Conservation (phyloP, 2,329 filamentous ascomycete species). For the Parafenestella ontariensis region DNA sequence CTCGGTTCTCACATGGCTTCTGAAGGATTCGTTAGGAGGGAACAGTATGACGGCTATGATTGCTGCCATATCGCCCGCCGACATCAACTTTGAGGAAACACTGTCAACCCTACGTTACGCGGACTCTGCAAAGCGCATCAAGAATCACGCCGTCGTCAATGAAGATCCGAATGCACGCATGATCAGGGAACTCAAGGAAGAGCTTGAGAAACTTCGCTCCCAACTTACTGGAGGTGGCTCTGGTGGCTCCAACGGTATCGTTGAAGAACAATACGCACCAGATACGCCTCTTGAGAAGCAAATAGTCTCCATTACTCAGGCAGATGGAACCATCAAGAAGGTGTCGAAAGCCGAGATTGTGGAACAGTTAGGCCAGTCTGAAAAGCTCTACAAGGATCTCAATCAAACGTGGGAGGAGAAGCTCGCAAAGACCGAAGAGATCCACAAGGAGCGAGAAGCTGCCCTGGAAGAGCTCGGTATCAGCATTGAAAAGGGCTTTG, state of each 20-base stretch:
- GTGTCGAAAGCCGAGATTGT: slow-evolving; percentile 98
- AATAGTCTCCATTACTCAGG: slow-evolving; percentile 88
- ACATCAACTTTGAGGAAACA: slow-evolving; percentile 99
- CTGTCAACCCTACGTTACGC: slow-evolving; percentile 94
- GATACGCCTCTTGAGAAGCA: slow-evolving; percentile 94
- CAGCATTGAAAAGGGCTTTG: slow-evolving; percentile 97
- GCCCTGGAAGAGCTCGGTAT: slow-evolving; percentile 96
- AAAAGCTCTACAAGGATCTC: slow-evolving; percentile 93
- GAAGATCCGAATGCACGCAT: slow-evolving; percentile 98
- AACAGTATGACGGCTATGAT: slow-evolving; percentile 99
- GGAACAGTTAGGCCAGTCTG: slow-evolving; percentile 93
- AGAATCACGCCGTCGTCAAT: slow-evolving; percentile 99
- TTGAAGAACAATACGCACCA: slow-evolving; percentile 83
- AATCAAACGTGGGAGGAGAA: slow-evolving; percentile 99
- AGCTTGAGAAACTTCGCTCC: slow-evolving; percentile 81
- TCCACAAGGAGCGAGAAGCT: slow-evolving; percentile 95
- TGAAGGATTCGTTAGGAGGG: slow-evolving; percentile 95
- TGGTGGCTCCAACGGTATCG: slow-evolving; percentile 51
- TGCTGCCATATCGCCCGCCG: slow-evolving; percentile 95
- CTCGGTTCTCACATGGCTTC: slow-evolving; percentile 91
- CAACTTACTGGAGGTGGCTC: slow-evolving; percentile 69
- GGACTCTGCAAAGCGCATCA: slow-evolving; percentile 97
- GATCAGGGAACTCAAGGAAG: slow-evolving; percentile 97
- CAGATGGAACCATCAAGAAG: slow-evolving; percentile 88
- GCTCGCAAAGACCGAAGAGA: slow-evolving; percentile 90